Evolutionary conservation across 352 stramenopile genomes (phyloP).

Genomic region (Globisporangium barbulae): DNA sequence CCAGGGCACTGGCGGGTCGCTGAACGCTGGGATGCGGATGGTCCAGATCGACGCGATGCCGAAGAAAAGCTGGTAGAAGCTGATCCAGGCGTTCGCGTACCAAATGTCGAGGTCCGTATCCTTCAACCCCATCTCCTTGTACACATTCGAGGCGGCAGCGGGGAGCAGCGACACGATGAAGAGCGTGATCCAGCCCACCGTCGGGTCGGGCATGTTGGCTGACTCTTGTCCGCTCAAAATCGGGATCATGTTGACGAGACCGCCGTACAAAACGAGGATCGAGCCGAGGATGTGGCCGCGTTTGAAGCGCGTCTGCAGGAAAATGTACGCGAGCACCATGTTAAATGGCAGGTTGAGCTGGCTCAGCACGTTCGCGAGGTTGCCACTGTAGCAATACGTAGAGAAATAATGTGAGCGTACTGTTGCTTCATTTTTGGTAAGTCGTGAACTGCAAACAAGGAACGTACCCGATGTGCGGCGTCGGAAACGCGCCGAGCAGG

Average conservation of each 20-base stretch:
- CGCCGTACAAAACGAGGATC: constrained; percentile 83
- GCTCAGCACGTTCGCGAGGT: constrained; percentile 82
- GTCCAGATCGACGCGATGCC: constrained; percentile 74
- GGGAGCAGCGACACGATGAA: constrained; percentile 77
- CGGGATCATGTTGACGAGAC: constrained; percentile 82
- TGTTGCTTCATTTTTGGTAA: background rate
- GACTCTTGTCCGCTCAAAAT: constrained; percentile 61
- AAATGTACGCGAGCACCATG: constrained; percentile 80
- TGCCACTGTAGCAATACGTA: constrained; percentile 41
- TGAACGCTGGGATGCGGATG: constrained; percentile 76
- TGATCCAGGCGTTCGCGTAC: constrained; percentile 87
- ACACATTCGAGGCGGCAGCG: constrained; percentile 75
- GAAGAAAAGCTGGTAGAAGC: constrained; percentile 79
- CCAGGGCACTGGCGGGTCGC: constrained; percentile 73
- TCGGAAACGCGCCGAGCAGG: constrained; percentile 78
- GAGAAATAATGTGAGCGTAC: constrained; percentile 2
- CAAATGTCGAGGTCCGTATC: constrained; percentile 87
- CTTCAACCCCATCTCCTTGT: constrained; percentile 89
- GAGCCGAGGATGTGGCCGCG: constrained; percentile 80
- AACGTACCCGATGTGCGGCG: constrained; percentile 76
- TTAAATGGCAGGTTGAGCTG: constrained; percentile 87
- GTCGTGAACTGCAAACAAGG: background rate
- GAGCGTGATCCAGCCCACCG: constrained; percentile 69
- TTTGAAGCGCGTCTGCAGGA: constrained; percentile 79
- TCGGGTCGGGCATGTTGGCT: constrained; percentile 73